phyloP scores from a whole-genome alignment of 176 grass and related monocot species.

The Themeda triandra region DNA sequence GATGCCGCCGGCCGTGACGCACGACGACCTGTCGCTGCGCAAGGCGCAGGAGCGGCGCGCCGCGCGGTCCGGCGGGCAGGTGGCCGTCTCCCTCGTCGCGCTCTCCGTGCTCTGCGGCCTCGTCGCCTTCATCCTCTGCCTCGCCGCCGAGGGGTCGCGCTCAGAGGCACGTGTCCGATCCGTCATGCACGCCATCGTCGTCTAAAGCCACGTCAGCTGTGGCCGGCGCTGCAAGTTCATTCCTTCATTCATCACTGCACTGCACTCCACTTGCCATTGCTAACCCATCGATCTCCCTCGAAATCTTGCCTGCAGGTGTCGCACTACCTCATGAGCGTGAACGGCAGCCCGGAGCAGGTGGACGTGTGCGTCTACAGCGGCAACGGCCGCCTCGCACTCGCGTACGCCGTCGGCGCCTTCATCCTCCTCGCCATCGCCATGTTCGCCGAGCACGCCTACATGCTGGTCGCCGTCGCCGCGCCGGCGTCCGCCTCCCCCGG shows the following conservation, averaged over 20 bases:
- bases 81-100: slow-evolving; percentile 57
- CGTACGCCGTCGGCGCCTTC: slow-evolving; percentile 69
- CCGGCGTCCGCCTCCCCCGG: slow-evolving; percentile 19
- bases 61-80: slow-evolving; percentile 36
- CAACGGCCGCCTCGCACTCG: slow-evolving; percentile 57
- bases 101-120: slow-evolving; percentile 79
- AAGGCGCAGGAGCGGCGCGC: slow-evolving; percentile 45
- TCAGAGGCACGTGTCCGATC: slow-evolving; percentile 35
- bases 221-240: too few species aligned
- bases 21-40: slow-evolving; percentile 71
- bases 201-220: too few species aligned
- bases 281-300: background rate
- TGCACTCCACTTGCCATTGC: background rate
- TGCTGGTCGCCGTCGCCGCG: slow-evolving; percentile 67
- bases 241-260: too few species aligned
- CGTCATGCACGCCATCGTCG: too few species aligned
- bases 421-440: slow-evolving; percentile 85
- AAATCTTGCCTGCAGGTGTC: slow-evolving; percentile 50
- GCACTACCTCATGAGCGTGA: slow-evolving; percentile 61
- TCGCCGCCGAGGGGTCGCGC: slow-evolving; percentile 70
- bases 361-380: slow-evolving; percentile 65
- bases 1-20: slow-evolving; percentile 61
- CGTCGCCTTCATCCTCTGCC: slow-evolving; percentile 80
- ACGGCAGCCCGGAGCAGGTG: slow-evolving; percentile 31
- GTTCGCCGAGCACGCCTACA: slow-evolving; percentile 87